Evolutionary conservation across 78 protist genomes (phyloP), one percentile per base, ranked within the genome.

Genomic region (Dictyostelium purpureum): DNA sequence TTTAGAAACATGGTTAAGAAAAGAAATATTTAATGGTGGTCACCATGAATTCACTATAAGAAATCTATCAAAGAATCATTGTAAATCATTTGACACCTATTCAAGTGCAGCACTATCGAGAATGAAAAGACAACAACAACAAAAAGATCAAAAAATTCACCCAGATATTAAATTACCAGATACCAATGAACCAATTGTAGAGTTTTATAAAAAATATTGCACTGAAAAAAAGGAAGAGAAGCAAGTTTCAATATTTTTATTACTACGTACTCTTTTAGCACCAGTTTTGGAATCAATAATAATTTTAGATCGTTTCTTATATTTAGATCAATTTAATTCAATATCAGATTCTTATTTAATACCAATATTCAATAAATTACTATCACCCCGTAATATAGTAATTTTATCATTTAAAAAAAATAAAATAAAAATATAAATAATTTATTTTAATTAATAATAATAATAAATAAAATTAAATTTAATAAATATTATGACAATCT

Each of bases 351-450:
- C 91, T 9, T 85, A 12, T 45, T 73, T 85, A 21, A 73, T 73
- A 24, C 91, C 91, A 54, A 70, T 85, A 24, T 85, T 85, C 26
- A 31, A 85, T 47, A 54, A 70, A 19, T 42, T 11, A 24, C 12
- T 85, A 7, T 85, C 91, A 57, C 91, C 91, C 19, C 19, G 91
- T 2, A 85, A 85, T 47, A 37, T 59, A 26, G 70, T 73, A 26
- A 43, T 85, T 4, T 31, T 85, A 26, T n/a, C 42, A 19, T 51
- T n/a, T 49, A 74, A 74, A 74, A 38, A 67, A 18, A 28, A 37
- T 37, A 66, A 0, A 66, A 21, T 18, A 21, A 6, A 21, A 66
- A 66, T 21, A 10, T 12, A 31, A 33, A 63, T 33, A 33, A 10
- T 61, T 4, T 19, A 56, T 56, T 56, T 26, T 26, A 24, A 57